Evolutionary conservation across 2,329 filamentous ascomycete genomes (phyloP), one percentile per base, ranked within the genome.

Genomic region (Boeremia lycopersici): DNA sequence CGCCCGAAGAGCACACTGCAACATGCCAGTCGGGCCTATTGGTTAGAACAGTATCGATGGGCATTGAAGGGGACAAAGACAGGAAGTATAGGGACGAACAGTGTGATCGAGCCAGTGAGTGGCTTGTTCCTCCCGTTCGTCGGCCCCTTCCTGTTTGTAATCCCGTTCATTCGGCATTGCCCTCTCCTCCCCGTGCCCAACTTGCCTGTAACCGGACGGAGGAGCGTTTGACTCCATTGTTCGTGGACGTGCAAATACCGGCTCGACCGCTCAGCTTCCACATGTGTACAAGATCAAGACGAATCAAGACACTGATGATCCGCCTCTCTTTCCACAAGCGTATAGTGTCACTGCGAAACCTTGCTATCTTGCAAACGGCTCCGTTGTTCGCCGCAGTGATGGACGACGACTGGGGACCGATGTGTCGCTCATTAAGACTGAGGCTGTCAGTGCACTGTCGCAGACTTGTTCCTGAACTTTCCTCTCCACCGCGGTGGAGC

Each of bases 331-430:
- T 44, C 45, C 45, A 8, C 25, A 34, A 10, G 34, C 29, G 35
- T 45, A 33, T 41, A 35, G 39, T 49, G 33, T 11, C 33, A 48
- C 17, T 38, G 26, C 38, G 17, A 36, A 36, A 30, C 25, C 49
- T 19, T 47, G 23, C 25, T 35, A 29, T 42, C 44, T 43, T 48
- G 33, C 43, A 39, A 53, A 39, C 49, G 50, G 43, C 40, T n/a
- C 40, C 29, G 35, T 44, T 12, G 30, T 43, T 48, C n/a, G 40
- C 23, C 23, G 34, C 2, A 29, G 25, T 40, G 19, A 26, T 48
- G n/a, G 11, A 15, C 33, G 28, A 30, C 15, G 17, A 15, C 19
- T 44, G 15, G 34, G 40, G 25, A 31, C 30, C 35, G 45, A 40
- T 26, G 34, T 15, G 23, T 34, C 40, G 28, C 34, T 45, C 45